phyloP scores from a whole-genome alignment of 108 stramenopile genomes.

The Seminavis robusta region DNA sequence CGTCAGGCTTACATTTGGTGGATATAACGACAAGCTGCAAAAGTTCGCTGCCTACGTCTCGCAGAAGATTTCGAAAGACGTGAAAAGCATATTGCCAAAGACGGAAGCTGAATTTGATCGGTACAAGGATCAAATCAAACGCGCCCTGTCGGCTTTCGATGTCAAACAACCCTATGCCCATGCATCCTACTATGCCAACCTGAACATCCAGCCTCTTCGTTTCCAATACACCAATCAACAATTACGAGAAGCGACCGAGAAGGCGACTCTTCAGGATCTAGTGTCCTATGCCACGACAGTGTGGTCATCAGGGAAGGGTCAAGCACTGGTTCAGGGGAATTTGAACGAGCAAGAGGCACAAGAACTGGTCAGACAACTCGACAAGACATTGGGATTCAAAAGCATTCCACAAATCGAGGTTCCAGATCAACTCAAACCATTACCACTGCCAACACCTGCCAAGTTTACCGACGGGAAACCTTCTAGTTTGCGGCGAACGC shows the following conservation, averaged over 20 bases:
- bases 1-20: slow-evolving; percentile 77
- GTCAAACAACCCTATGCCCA: slow-evolving; percentile 82
- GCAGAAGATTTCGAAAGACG: slow-evolving; percentile 46
- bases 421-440: slow-evolving; percentile 54
- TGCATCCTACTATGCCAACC: slow-evolving; percentile 53
- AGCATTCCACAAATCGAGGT: slow-evolving; percentile 51
- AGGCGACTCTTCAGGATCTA: slow-evolving; percentile 46
- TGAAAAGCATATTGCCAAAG: slow-evolving; percentile 55
- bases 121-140: slow-evolving; percentile 70
- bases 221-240: slow-evolving; percentile 61
- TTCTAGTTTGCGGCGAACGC: slow-evolving; percentile 23
- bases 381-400: slow-evolving; percentile 63
- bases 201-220: slow-evolving; percentile 47
- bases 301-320: slow-evolving; percentile 71
- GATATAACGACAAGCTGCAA: slow-evolving; percentile 80
- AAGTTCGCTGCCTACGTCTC: slow-evolving; percentile 67
- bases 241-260: slow-evolving; percentile 44
- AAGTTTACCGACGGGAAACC: too few species aligned
- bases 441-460: slow-evolving; percentile 36
- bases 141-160: slow-evolving; percentile 56
- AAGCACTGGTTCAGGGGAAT: slow-evolving; percentile 82
- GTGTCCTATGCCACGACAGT: slow-evolving; percentile 49
- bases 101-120: slow-evolving; percentile 77
- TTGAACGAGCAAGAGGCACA: slow-evolving; percentile 66
- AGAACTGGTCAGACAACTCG: slow-evolving; percentile 57